Evolutionary conservation across 345 rosid species (phyloP), one percentile per base, ranked within the genome.

Genomic region (Gossypium thurberi): DNA sequence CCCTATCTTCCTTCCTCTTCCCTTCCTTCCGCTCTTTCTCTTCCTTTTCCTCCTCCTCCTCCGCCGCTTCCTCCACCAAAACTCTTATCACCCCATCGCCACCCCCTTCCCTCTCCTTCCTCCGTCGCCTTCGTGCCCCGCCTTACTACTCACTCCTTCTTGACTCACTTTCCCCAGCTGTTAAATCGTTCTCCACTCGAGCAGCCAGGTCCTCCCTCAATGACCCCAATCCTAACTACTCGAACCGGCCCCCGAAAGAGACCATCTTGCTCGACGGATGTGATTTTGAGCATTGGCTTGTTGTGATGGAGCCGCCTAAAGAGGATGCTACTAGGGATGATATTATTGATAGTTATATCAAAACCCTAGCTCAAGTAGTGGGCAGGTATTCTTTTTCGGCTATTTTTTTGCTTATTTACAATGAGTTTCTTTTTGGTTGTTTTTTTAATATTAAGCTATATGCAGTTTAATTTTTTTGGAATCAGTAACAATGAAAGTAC

Each of bases 251-350:
- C 8, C 94, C 98, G 0, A 88, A 92, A 76, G 99, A 92, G 84
- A 89, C 98, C 28, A 92, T 92, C 53, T 75, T 95, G 82, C 90
- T 95, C 56, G 98, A 92, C 71, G 93, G 99, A 0, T 92, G 97
- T 74, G 99, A 95, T 81, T 95, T 92, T 48, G 87, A 95, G 62
- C 99, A 95, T 77, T 92, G 98, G 98, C 96, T 95, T 26, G 87
- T 95, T 10, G 96, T 95, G 6, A 53, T 92, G 90, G 97, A 89
- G 20, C 77, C 78, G 61, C 98, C 90, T 2, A 82, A 83, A 66
- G 93, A 85, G 8, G 85, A 86, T 3, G 87, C 83, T 15, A 89
- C 98, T 2, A 84, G 98, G 75, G 99, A 95, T 50, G 98, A 95
- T 55, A 92, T 95, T 48, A 91, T 95, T 13, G 91, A 92, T 57